Evolutionary conservation across 345 rosid genomes (phyloP), one percentile per base, ranked within the genome.

Genomic region (Populus ilicifolia): DNA sequence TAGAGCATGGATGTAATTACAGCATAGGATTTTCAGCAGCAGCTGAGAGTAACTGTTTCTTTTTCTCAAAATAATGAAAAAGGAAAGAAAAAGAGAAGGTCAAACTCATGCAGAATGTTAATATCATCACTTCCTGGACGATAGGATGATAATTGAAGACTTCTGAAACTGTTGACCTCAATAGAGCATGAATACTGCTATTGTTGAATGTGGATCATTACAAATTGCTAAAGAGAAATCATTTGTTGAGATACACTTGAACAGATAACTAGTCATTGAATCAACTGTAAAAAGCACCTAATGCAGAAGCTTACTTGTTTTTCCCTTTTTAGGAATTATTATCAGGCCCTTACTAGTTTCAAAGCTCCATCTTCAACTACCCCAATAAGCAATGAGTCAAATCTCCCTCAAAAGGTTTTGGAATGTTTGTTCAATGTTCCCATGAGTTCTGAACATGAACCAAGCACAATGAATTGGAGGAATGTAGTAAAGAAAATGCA

Each of bases 381-480:
- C 73, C 68, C 83, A 70, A 86, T 81, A 76, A 80, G 73, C 80
- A 44, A 75, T 69, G 85, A 78, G 67, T 50, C 86, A 44, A 78
- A 88, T 82, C 87, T 88, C 71, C 91, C 99, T 67, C 99, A 92
- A 81, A 89, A 86, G 81, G 93, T 95, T 81, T 80, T 95, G 87
- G 97, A 91, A 81, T 89, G 92, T 75, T 86, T 95, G 80, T 95
- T 90, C 88, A 89, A 88, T 80, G 77, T 88, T 66, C 82, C 89
- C 72, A 85, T 77, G 85, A 90, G 89, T 82, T 68, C 89, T 75
- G 89, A 89, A 78, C 88, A 83, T 35, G 96, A 92, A 84, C 89
- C 93, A 67, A 78, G 82, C 80, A 84, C 91, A 46, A 90, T 93
- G 98, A 87, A 85, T 83, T 95, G 99, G 99, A 89, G 88, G 86